Conservation (phyloP, 2,329 filamentous ascomycete species). For the Passalora sequoiae region DNA sequence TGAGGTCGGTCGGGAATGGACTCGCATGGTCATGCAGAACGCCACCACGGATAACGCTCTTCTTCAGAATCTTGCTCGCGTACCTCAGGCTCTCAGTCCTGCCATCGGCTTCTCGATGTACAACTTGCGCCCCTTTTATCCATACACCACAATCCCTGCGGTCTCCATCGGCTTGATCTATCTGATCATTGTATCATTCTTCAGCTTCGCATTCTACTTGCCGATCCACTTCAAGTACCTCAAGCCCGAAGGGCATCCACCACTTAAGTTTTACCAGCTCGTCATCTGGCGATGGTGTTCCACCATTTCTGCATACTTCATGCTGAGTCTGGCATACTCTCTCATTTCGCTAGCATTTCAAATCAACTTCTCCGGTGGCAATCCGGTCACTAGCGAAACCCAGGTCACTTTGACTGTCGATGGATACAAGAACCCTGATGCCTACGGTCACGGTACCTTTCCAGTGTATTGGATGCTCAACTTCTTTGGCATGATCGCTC, state of each 20-base stretch:
- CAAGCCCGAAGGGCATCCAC: conserved; percentile 50
- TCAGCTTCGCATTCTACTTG: conserved; percentile 60
- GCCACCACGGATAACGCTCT: conserved; percentile 36
- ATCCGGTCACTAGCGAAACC: conserved; percentile 43
- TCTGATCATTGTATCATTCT: conserved; percentile 63
- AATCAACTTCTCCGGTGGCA: conserved; percentile 52
- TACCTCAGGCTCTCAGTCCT: conserved; percentile 52
- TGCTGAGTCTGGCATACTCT: conserved; percentile 59
- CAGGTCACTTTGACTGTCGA: conserved; percentile 32
- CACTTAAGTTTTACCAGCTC: conserved; percentile 54
- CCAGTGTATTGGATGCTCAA: conserved; percentile 53
- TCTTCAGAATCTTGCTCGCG: conserved; percentile 41
- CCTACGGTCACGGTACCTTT: conserved; percentile 56
- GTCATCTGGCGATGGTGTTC: conserved; percentile 55
- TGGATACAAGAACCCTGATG: conserved; percentile 47
- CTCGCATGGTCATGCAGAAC: conserved; percentile 39
- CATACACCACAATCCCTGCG: conserved; percentile 51
- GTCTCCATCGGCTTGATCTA: conserved; percentile 62
- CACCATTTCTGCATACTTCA: conserved; percentile 54
- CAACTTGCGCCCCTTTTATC: conserved; percentile 57
- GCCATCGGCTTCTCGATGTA: conserved; percentile 52
- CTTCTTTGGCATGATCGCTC: conserved; percentile 57
- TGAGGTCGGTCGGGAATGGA: conserved; percentile 48
- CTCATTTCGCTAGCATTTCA: conserved; percentile 60
- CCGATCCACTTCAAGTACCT: conserved; percentile 56